phyloP scores from a whole-genome alignment of 176 grass and related monocot species.

The Pharus latifolius region DNA sequence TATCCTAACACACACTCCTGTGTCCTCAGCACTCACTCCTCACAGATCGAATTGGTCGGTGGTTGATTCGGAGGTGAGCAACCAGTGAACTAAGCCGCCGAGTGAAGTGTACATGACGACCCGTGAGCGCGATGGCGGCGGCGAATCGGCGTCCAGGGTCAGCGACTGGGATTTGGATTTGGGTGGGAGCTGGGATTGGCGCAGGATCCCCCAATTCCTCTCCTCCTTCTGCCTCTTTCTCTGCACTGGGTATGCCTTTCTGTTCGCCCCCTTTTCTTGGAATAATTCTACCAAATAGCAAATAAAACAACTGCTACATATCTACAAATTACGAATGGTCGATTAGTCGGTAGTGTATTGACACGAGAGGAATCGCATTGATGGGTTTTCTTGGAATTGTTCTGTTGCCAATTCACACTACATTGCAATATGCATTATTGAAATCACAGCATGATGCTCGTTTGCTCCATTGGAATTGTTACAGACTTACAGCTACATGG shows the following conservation, averaged over 20 bases:
- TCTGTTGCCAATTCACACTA: not conserved
- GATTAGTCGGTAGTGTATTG: not conserved
- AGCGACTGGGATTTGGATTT: conserved; percentile 35
- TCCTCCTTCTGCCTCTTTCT: conserved; percentile 46
- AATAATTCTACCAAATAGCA: too few species aligned
- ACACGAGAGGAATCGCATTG: not conserved
- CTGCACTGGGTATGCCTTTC: conserved; percentile 36
- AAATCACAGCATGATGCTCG: not conserved
- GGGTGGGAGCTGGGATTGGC: conserved; percentile 32
- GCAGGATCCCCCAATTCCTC: conserved; percentile 29
- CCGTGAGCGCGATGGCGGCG: not conserved
- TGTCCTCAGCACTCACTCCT: too few species aligned
- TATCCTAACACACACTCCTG: too few species aligned
- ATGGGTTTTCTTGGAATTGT: not conserved
- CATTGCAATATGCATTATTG: not conserved
- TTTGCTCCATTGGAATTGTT: not conserved
- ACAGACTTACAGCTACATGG: not conserved
- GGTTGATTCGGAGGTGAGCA: too few species aligned
- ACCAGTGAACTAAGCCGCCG: too few species aligned
- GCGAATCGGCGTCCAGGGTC: conserved; percentile 38
- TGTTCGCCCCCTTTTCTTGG: not conserved
- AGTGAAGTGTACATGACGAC: too few species aligned
- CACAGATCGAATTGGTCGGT: too few species aligned
- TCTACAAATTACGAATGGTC: not conserved
- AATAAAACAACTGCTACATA: not conserved